Conservation (phyloP, 371 early-diverging fungal species). For the Rhizopus sp. region DNA sequence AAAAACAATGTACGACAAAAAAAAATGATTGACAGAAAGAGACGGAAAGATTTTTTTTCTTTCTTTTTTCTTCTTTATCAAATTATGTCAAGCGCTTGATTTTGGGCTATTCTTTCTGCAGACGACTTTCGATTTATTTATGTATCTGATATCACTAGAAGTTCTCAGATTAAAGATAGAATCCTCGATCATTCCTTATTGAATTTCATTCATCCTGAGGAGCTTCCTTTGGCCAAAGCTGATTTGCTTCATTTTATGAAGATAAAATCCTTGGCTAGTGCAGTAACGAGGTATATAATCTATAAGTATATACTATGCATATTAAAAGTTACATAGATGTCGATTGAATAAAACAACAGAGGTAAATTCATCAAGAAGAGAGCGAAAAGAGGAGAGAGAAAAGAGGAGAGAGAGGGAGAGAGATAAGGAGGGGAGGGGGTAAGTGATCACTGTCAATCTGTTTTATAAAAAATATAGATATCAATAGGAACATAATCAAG, state of each 20-base stretch:
- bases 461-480: too few species aligned
- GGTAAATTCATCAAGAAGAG: neutral
- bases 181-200: conserved; percentile 42
- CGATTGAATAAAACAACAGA: conserved; percentile 1
- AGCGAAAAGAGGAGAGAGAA: neutral
- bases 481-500: neutral
- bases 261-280: conserved; percentile 52
- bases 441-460: neutral
- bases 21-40: too few species aligned
- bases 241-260: conserved; percentile 56
- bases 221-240: conserved; percentile 46
- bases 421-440: neutral
- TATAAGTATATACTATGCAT: neutral
- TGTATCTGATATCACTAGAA: conserved; percentile 34
- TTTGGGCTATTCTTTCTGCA: conserved; percentile 56
- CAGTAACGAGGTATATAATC: conserved; percentile 56
- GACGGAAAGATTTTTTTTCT: neutral
- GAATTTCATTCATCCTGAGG: conserved; percentile 65
- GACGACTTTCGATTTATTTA: conserved; percentile 53
- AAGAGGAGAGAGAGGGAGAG: neutral
- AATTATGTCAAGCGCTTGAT: conserved; percentile 30
- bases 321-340: conserved; percentile 8
- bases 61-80: neutral
- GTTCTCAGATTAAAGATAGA: conserved; percentile 32
- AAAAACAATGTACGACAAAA: too few species aligned